These are phyloP conservation scores for Cajanus cajan DNA, from an alignment of 306 rosid species.

Conservation along the genomic window DNA sequence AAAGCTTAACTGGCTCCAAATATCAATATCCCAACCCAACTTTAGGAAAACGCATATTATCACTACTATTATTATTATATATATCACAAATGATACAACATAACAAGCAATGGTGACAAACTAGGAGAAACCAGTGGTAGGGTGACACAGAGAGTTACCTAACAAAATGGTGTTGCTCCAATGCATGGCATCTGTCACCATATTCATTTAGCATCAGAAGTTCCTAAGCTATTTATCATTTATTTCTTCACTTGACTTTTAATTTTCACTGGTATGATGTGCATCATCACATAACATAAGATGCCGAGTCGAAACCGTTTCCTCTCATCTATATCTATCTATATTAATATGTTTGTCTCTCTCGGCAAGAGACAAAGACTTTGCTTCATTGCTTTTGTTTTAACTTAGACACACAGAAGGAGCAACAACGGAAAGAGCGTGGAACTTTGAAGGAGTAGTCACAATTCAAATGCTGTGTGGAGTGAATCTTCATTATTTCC, in stretches of 20 bases:
- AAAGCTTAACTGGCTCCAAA: not conserved
- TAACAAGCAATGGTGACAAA: not conserved
- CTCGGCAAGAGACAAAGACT: not conserved
- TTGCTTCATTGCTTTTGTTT: not conserved
- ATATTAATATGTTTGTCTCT: not conserved
- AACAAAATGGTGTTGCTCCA: not conserved
- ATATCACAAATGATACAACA: not conserved
- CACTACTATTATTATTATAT: not conserved
- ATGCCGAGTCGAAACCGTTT: not conserved
- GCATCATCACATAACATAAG: not conserved
- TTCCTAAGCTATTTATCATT: not conserved
- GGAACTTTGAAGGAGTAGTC: slow-evolving; percentile 26
- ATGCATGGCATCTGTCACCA: slow-evolving; percentile 33
- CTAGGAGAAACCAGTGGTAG: not conserved
- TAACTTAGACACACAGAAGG: not conserved
- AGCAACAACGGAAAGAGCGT: not conserved
- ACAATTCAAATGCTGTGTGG: too few relatives aligned
- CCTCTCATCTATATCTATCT: not conserved
- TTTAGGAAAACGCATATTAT: not conserved
- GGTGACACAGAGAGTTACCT: slow-evolving; percentile 9
- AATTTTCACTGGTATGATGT: not conserved
- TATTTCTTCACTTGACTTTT: not conserved
- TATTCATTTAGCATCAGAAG: not conserved
- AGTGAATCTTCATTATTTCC: too few relatives aligned
- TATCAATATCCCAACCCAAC: not conserved